Percentiles rank a stretch among this genome's conserved stretches.
These are phyloP conservation scores for Penicillium fimorum DNA, from an alignment of 495 filamentous ascomycete species.

Conservation along the genomic window DNA sequence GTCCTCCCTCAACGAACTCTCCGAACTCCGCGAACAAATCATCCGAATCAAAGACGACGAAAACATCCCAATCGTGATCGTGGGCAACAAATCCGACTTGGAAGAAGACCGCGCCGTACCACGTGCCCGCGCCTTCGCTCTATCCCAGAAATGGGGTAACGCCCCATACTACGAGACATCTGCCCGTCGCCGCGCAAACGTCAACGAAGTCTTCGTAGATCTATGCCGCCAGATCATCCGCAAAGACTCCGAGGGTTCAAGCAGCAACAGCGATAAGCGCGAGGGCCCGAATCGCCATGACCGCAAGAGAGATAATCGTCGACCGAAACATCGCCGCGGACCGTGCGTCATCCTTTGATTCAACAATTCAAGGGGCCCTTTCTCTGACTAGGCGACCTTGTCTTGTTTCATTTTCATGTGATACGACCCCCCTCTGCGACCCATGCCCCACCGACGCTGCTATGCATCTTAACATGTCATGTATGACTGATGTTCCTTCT, in stretches of 20 bases:
- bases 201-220: conserved; percentile 93
- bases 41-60: conserved; percentile 95
- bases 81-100: conserved; percentile 95
- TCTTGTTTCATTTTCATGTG: conserved; percentile 13
- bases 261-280: conserved; percentile 46
- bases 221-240: conserved; percentile 89
- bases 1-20: conserved; percentile 81
- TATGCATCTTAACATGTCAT: conserved; percentile 25
- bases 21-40: conserved; percentile 90
- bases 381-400: conserved; percentile 3
- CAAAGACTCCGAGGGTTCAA: conserved; percentile 57
- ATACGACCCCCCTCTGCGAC: conserved; percentile 6
- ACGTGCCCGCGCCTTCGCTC: conserved; percentile 76
- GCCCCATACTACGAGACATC: conserved; percentile 95
- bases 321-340: conserved; percentile 30
- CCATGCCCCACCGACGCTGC: conserved; percentile 5
- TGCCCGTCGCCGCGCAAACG: conserved; percentile 80
- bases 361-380: background rate
- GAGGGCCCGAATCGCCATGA: conserved; percentile 35
- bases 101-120: conserved; percentile 88
- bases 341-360: conserved; percentile 47
- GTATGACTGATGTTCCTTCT: conserved; percentile 23
- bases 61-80: conserved; percentile 88
- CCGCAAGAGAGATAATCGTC: conserved; percentile 33
- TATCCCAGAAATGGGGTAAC: conserved; percentile 84